Percentiles rank a stretch among this genome's conserved stretches.
These are phyloP conservation scores for Quercus aquifolioides DNA, from an alignment of 306 rosid genomes.

Conservation along the genomic window DNA sequence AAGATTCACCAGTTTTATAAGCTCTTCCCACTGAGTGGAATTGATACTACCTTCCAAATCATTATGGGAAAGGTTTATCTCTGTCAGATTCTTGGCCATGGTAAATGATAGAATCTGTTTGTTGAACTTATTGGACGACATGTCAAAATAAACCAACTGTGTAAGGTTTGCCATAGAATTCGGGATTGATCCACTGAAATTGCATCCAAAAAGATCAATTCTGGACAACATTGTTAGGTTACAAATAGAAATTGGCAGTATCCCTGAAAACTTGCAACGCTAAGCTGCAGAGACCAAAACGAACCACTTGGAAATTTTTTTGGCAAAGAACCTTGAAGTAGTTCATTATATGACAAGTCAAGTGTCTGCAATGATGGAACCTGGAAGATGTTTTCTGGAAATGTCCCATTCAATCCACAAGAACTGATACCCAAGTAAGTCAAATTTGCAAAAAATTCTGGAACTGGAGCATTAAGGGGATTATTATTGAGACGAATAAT, in stretches of 20 bases:
- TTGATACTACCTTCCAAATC: constrained; percentile 8
- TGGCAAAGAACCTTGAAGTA: constrained; percentile 8
- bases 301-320: not conserved
- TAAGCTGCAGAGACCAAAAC: constrained; percentile 3
- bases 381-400: constrained; percentile 1
- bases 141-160: constrained; percentile 16
- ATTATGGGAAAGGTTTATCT: constrained; percentile 23
- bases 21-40: constrained; percentile 26
- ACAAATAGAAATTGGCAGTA: constrained; percentile 18
- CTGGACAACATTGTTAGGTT: constrained; percentile 7
- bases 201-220: constrained; percentile 12
- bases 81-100: constrained; percentile 6
- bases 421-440: not conserved
- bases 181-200: constrained; percentile 29
- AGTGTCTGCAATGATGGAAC: not conserved
- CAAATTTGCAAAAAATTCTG: not conserved
- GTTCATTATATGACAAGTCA: not conserved
- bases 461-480: not conserved
- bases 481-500: not conserved
- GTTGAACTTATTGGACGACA: not conserved
- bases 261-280: constrained; percentile 13
- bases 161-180: not conserved
- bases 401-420: not conserved
- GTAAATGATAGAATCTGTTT: constrained; percentile 28
- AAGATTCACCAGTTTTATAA: constrained; percentile 6